Conservation (phyloP, 78 protist species). For the Dictyostelium brefeldianum region DNA sequence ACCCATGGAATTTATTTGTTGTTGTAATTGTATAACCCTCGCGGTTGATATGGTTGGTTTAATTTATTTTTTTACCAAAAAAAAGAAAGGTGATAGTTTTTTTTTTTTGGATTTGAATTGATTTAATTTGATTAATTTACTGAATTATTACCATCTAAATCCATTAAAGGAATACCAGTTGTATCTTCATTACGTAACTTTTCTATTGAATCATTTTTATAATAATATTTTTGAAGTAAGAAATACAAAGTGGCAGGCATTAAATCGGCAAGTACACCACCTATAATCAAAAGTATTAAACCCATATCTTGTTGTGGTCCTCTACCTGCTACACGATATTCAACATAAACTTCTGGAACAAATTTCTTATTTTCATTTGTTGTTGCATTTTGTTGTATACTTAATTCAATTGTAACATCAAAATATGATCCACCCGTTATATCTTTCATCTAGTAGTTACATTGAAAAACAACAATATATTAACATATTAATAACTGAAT, state of each 20-base stretch:
- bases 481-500: background rate
- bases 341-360: slow-evolving; percentile 42
- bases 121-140: background rate
- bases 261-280: slow-evolving; percentile 63
- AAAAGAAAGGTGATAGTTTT: no score
- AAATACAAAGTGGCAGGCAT: slow-evolving; percentile 71
- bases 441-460: slow-evolving; percentile 4
- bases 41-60: no score
- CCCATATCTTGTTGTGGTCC: slow-evolving; percentile 58
- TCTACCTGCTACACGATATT: slow-evolving; percentile 45
- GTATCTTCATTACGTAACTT: background rate
- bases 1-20: no score
- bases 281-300: slow-evolving; percentile 32
- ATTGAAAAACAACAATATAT: no score
- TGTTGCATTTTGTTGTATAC: background rate
- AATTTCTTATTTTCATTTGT: background rate
- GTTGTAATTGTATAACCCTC: no score
- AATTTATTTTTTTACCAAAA: no score
- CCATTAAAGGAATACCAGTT: slow-evolving; percentile 27
- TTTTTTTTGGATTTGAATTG: no score
- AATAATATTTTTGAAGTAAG: slow-evolving; percentile 60
- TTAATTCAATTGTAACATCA: background rate
- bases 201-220: slow-evolving; percentile 9
- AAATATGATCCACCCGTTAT: slow-evolving; percentile 28
- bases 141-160: background rate